Evolutionary conservation across 78 protist species (phyloP).

Genomic region (Dictyostelium capitatum): DNA sequence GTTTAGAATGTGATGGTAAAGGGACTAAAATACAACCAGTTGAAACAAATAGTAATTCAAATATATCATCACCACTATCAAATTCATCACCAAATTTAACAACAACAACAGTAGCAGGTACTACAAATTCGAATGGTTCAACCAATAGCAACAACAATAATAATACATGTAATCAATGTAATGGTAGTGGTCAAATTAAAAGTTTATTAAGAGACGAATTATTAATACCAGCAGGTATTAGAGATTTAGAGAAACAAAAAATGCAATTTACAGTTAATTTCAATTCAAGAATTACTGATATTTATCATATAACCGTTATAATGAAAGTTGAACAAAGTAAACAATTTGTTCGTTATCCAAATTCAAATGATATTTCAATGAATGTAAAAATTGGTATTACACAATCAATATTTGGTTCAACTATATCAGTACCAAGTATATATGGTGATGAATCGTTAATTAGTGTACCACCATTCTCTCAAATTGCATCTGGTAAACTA

Average conservation of each 20-base stretch:
- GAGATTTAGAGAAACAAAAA: conserved; percentile 11
- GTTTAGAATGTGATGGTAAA: conserved; percentile 13
- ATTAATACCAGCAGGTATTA: conserved; percentile 65
- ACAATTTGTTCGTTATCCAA: conserved; percentile 21
- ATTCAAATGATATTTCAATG: conserved; percentile 18
- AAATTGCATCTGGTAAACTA: no score
- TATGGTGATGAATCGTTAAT: conserved; percentile 7
- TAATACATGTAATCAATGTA: conserved; percentile 30
- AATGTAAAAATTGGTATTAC: neutral
- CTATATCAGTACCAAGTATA: conserved; percentile 1
- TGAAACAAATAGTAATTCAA: no score
- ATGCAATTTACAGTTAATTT: neutral
- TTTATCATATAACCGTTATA: conserved; percentile 3
- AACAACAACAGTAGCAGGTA: neutral
- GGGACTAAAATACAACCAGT: neutral
- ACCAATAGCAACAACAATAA: neutral
- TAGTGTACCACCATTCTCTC: conserved; percentile 16
- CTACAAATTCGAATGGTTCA: neutral
- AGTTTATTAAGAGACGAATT: conserved; percentile 3
- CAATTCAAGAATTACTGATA: neutral
- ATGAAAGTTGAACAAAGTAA: conserved; percentile 20
- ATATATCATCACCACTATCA: neutral
- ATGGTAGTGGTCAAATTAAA: conserved; percentile 36
- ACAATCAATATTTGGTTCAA: conserved; percentile 60
- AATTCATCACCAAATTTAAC: neutral